Conservation (phyloP, 345 rosid species). For the Eucalyptus camaldulensis region DNA sequence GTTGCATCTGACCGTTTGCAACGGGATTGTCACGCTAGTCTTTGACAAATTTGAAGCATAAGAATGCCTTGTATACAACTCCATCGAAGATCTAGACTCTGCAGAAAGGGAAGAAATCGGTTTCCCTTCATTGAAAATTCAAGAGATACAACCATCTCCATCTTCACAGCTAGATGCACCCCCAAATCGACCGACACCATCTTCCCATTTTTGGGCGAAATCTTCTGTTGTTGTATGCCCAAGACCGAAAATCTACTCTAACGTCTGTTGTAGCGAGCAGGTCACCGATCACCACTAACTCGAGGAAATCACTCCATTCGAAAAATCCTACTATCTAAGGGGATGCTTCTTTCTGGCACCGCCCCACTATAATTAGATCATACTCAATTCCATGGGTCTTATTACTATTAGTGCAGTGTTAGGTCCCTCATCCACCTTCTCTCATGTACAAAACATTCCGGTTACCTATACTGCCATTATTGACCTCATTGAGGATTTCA, state of each 20-base stretch:
- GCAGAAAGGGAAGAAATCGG: not conserved
- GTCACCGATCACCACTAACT: slow-evolving; percentile 5
- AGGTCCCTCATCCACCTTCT: not conserved
- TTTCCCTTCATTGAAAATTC: not conserved
- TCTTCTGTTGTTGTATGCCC: slow-evolving; percentile 3
- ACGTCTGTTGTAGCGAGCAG: slow-evolving; percentile 4
- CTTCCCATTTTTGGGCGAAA: not conserved
- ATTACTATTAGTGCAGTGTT: not conserved
- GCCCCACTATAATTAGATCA: slow-evolving; percentile 3
- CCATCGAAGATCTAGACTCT: not conserved
- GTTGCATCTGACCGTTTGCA: not conserved
- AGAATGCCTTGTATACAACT: not conserved
- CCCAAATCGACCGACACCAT: not conserved
- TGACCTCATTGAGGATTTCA: not conserved
- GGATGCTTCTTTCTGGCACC: not conserved
- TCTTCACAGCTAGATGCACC: not conserved
- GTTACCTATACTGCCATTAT: not conserved
- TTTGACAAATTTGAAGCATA: not conserved
- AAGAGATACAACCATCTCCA: not conserved
- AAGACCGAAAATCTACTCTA: not conserved
- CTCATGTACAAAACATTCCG: not conserved
- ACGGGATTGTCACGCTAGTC: not conserved
- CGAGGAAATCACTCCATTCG: slow-evolving; percentile 1
- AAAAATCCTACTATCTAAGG: not conserved
- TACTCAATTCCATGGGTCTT: not conserved